phyloP scores from a whole-genome alignment of 768 basidiomycete genomes.

The Tephrocybe sp. region DNA sequence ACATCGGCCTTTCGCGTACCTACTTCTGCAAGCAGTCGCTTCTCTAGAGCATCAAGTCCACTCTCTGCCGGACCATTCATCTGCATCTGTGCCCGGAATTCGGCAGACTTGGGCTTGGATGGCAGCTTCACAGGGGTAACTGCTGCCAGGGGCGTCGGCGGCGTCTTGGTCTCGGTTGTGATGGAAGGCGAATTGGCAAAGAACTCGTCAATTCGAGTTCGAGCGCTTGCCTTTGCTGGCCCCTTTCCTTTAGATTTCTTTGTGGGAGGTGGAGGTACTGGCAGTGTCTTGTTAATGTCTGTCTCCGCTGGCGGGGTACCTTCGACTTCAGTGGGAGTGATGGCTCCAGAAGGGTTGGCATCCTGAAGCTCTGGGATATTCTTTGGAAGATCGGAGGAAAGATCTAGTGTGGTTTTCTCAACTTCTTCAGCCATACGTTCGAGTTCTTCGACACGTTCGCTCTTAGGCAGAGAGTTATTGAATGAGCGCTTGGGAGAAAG shows the following conservation, averaged over 20 bases:
- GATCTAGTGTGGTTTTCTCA: conserved; percentile 31
- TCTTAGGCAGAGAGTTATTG: conserved; percentile 40
- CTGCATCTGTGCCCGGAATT: conserved; percentile 10
- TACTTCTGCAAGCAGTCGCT: conserved; percentile 66
- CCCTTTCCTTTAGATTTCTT: conserved; percentile 28
- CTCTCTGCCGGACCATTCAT: conserved; percentile 35
- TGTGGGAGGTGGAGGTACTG: conserved; percentile 55
- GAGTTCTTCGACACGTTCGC: conserved; percentile 63
- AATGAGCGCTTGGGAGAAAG: conserved; percentile 66
- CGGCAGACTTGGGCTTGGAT: conserved; percentile 8
- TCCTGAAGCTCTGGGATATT: background rate
- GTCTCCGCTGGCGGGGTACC: background rate
- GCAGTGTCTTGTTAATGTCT: conserved; percentile 58
- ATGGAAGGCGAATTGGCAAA: conserved; percentile 14
- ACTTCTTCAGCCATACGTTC: conserved; percentile 74
- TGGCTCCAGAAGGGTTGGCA: background rate
- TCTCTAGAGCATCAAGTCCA: conserved; percentile 75
- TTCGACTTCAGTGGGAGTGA: background rate
- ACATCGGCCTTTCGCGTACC: conserved; percentile 58
- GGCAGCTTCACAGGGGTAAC: conserved; percentile 32
- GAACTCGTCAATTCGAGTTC: conserved; percentile 29
- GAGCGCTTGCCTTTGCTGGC: conserved; percentile 11
- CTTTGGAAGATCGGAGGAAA: conserved; percentile 38
- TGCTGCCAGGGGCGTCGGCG: conserved; percentile 54
- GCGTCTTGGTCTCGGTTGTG: conserved; percentile 28